Evolutionary conservation across 225 moss, liverwort and hornwort genomes (phyloP), one percentile per base, ranked within the genome.

Genomic region (Bryoerythrophyllum caledonicum): DNA sequence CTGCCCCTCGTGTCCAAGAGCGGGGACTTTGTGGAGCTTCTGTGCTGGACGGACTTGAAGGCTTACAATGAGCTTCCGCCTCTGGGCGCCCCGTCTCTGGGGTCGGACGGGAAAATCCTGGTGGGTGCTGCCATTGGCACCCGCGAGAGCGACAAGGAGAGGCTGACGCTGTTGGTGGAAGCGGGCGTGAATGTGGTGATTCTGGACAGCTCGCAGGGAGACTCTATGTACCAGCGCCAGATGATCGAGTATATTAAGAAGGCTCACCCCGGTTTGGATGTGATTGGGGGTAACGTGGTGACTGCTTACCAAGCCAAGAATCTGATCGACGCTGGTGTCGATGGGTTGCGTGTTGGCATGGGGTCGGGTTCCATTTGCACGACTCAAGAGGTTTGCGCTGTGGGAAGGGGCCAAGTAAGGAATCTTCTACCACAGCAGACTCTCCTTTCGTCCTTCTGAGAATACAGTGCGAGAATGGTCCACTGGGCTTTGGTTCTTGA

Each of bases 281-380:
- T 93, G n/a, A 93, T 93, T 16, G 92, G 87, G 25, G 95, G 95
- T 1, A 95, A 95, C 74, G 95, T 95, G 44, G 95, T 90, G 10
- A 89, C 92, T 5, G 82, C 86, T 8, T 82, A 76, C 74, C 95
- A 95, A 74, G 95, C 91, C 1, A 75, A 68, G 61, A 82, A 83
- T 60, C 73, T 95, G 76, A 90, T 95, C 12, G 88, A 86, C 23
- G 95, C 88, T 20, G 95, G 95, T 9, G 90, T 76, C 30, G 95
- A 95, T 68, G 93, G 78, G 0, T 80, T 95, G 66, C 85, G 95
- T 26, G 95, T 95, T 8, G 95, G 95, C 60, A 95, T 95, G 95
- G 95, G 95, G 16, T 91, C 95, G 1, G 95, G 93, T 10, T 93
- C 93, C 7, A 95, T 95, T 27, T 95, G 95, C 76, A 95, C 95